Percentiles rank a stretch among this genome's conserved stretches.
phyloP scores from a whole-genome alignment of 2,329 filamentous ascomycete genomes.

The Fusarium sp. region DNA sequence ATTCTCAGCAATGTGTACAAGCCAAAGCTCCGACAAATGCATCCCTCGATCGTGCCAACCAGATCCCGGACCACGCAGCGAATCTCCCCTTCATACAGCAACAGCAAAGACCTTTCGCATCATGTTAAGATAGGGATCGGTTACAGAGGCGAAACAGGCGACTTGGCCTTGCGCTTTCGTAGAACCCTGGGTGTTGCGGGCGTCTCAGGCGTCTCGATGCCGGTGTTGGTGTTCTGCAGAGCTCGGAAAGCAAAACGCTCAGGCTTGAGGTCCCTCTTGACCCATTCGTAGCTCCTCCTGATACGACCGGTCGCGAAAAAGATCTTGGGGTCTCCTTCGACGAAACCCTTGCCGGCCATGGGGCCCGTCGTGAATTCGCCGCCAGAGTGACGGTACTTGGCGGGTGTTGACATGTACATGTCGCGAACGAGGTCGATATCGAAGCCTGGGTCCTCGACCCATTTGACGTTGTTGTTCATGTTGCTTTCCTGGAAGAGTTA shows the following conservation, averaged over 20 bases:
- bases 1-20: not conserved
- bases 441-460: not conserved
- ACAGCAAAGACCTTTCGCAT: not conserved
- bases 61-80: not conserved
- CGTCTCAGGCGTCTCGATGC: not conserved
- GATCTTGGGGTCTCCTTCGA: not conserved
- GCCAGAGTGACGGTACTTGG: constrained; percentile 6
- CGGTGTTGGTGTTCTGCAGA: constrained; percentile 4
- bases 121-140: not conserved
- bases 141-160: not conserved
- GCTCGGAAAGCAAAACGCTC: not conserved
- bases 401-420: constrained; percentile 23
- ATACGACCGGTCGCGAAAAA: constrained; percentile 19
- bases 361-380: constrained; percentile 14
- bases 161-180: not conserved
- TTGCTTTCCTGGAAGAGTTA: constrained; percentile 1
- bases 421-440: constrained; percentile 10
- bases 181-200: not conserved
- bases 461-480: not conserved
- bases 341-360: constrained; percentile 9
- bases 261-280: constrained; percentile 7
- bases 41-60: not conserved
- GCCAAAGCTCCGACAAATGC: not conserved
- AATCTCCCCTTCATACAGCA: not conserved
- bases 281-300: constrained; percentile 11